A percentile compares a stretch with the other conserved stretches of the same genome.
Evolutionary conservation across 805 yeast species (phyloP).

Genomic region (Zygosaccharomyces siamensis): DNA sequence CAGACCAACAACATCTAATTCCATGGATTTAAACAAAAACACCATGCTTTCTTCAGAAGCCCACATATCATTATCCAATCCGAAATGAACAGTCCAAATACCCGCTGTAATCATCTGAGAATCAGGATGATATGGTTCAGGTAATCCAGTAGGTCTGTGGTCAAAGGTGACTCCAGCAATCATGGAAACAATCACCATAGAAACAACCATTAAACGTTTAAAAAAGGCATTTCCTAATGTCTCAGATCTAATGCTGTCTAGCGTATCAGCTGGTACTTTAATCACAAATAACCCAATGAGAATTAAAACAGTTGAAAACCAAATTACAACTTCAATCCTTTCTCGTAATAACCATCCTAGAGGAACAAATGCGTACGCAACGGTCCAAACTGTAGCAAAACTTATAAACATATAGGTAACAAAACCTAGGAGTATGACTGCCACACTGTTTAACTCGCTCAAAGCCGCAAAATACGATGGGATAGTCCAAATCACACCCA

Average conservation of each 20-base stretch:
- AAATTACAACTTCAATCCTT: conserved; percentile 72
- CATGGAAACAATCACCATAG: conserved; percentile 14
- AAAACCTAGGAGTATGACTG: conserved; percentile 47
- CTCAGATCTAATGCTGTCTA: background rate
- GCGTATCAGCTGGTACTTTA: background rate
- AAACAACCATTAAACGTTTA: conserved; percentile 16
- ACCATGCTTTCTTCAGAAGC: conserved; percentile 88
- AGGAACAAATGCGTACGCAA: conserved; percentile 97
- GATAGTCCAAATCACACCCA: conserved; percentile 55
- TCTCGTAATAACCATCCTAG: conserved; percentile 86
- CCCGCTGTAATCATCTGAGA: conserved; percentile 83
- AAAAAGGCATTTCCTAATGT: conserved; percentile 15
- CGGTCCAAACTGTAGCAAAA: conserved; percentile 91
- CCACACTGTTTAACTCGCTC: conserved; percentile 51
- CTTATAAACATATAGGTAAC: conserved; percentile 50
- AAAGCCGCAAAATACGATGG: conserved; percentile 61
- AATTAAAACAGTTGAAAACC: conserved; percentile 48
- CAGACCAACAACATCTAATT: conserved; percentile 85
- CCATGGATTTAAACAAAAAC: conserved; percentile 75
- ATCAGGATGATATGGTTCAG: conserved; percentile 62
- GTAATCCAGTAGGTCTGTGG: conserved; percentile 41
- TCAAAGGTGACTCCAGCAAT: conserved; percentile 24
- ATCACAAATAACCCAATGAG: conserved; percentile 45
- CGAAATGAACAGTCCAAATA: conserved; percentile 97
- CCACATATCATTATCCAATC: conserved; percentile 97